phyloP scores from a whole-genome alignment of 73 alveolate species.

The Blepharisma stoltei region DNA sequence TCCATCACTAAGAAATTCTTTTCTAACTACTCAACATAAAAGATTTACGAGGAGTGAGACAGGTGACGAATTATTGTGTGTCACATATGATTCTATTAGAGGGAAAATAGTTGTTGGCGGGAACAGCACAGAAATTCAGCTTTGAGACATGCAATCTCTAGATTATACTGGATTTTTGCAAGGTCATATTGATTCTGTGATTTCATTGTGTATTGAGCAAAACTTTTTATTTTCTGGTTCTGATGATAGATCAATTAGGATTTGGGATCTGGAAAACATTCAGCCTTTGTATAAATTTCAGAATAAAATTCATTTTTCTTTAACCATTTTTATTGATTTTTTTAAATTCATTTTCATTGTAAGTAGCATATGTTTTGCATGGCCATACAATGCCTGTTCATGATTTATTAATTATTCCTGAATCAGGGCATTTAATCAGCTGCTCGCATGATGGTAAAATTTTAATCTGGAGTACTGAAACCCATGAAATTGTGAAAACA shows the following conservation, averaged over 20 bases:
- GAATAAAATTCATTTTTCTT: no score
- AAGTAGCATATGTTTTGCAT: constrained; percentile 48
- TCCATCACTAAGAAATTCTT: constrained; percentile 10
- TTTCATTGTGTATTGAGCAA: constrained; percentile 73
- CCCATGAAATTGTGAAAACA: constrained; percentile 43
- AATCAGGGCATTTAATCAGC: constrained; percentile 71
- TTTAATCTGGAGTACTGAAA: constrained; percentile 62
- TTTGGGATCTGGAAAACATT: constrained; percentile 67
- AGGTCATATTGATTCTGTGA: constrained; percentile 78
- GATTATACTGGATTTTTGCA: constrained; percentile 47
- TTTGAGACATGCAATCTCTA: constrained; percentile 58
- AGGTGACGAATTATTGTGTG: constrained; percentile 73
- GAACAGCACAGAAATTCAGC: constrained; percentile 51
- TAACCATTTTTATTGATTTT: no score
- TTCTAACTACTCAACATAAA: neutral
- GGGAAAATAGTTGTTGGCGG: constrained; percentile 78
- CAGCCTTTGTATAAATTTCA: constrained; percentile 52
- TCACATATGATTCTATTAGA: constrained; percentile 60
- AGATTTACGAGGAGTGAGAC: neutral
- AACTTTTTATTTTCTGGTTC: constrained; percentile 79
- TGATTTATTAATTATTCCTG: constrained; percentile 58
- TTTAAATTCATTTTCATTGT: no score
- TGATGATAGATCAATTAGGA: constrained; percentile 76
- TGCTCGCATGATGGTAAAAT: constrained; percentile 67
- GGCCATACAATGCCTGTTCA: constrained; percentile 61